Evolutionary conservation across 371 early-diverging fungal genomes (phyloP).

Genomic region (Apophysomyces trapeziformis): DNA sequence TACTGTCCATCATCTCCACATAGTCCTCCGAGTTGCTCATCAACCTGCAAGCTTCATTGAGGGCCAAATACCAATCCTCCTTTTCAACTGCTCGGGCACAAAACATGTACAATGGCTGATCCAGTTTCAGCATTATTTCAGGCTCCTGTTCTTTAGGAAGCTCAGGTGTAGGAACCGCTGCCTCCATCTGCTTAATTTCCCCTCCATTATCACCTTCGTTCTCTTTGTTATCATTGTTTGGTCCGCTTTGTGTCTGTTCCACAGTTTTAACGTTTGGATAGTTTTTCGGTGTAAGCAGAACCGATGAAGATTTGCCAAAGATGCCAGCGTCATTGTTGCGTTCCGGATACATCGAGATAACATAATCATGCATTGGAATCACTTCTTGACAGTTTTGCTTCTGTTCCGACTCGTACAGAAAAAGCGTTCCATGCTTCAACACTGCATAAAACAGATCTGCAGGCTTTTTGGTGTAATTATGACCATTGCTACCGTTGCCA

Average conservation of each 20-base stretch:
- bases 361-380: slow-evolving; percentile 69
- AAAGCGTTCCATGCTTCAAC: slow-evolving; percentile 78
- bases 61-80: slow-evolving; percentile 87
- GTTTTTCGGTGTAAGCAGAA: slow-evolving; percentile 47
- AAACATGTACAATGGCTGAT: slow-evolving; percentile 43
- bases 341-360: slow-evolving; percentile 66
- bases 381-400: slow-evolving; percentile 75
- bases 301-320: slow-evolving; percentile 55
- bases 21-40: slow-evolving; percentile 33
- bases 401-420: slow-evolving; percentile 80
- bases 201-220: slow-evolving; percentile 17
- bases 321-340: slow-evolving; percentile 58
- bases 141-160: neutral
- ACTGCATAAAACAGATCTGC: slow-evolving; percentile 67
- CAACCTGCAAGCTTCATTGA: slow-evolving; percentile 48
- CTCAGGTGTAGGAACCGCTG: neutral
- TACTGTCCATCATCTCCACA: slow-evolving; percentile 47
- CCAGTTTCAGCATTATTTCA: neutral
- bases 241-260: slow-evolving; percentile 12
- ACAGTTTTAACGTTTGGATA: neutral
- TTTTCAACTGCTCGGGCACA: slow-evolving; percentile 72
- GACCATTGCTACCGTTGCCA: neutral
- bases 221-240: neutral
- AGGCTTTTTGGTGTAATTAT: slow-evolving; percentile 17
- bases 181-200: slow-evolving; percentile 8